phyloP scores from a whole-genome alignment of 768 basidiomycete genomes.

The Mycena leptocephala region DNA sequence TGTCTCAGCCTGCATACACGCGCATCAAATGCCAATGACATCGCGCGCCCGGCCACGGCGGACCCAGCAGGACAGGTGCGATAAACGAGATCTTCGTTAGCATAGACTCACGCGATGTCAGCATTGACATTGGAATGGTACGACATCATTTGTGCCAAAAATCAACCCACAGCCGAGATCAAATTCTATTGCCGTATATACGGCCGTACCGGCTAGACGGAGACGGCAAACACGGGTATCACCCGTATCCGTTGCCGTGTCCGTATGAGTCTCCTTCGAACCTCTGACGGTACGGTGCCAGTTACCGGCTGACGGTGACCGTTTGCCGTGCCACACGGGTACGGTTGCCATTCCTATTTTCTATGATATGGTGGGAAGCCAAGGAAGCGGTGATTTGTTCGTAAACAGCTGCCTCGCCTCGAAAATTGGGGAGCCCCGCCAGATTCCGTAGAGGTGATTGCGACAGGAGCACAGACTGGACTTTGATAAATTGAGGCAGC shows the following conservation, averaged over 20 bases:
- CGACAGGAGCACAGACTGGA: too few relatives aligned
- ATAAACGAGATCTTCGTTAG: neutral
- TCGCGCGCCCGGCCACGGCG: neutral
- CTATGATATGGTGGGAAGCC: too few relatives aligned
- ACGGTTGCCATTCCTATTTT: too few relatives aligned
- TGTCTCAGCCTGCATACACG: neutral
- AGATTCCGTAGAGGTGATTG: too few relatives aligned
- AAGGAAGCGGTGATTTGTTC: too few relatives aligned
- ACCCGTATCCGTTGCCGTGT: neutral
- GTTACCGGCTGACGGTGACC: too few relatives aligned
- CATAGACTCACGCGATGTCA: neutral
- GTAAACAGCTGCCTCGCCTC: too few relatives aligned
- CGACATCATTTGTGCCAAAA: neutral
- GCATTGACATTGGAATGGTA: neutral
- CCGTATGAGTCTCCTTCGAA: too few relatives aligned
- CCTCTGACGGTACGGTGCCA: too few relatives aligned
- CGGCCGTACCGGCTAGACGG: neutral
- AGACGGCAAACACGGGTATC: neutral
- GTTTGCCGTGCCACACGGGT: too few relatives aligned
- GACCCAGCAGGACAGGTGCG: neutral
- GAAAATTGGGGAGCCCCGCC: too few relatives aligned
- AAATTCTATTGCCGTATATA: neutral
- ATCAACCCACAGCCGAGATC: neutral
- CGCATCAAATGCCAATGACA: neutral
- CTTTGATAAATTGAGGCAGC: too few relatives aligned